Base-by-base conservation (phyloP, 2,329 filamentous ascomycete genomes). In the Camptophora hylomeconis region DNA sequence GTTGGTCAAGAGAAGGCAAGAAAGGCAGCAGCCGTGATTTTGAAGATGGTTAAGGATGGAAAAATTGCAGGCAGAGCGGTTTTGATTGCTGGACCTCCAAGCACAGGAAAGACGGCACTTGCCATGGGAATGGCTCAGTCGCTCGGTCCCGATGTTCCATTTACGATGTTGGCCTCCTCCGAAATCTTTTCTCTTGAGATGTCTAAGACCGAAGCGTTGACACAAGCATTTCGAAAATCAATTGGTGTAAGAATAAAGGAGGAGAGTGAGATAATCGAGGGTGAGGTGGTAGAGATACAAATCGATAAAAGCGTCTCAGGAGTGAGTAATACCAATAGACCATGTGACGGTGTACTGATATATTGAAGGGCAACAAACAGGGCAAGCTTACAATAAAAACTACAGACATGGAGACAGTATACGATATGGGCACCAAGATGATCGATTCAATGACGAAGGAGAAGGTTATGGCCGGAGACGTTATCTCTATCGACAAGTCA, bases 361-460 rank as follows among this genome's bases (percentile, higher is more conserved):
- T 11, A 19, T 6, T 28, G 14, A 26, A 71, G 67, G 82, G 80
- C 44, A 92, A 89, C 49, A 98, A 95, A 67, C 87, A 94, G 66
- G 89, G 89, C 49, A 98, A 98, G 60, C 75, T 98, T 41, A 98
- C 89, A 12, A 93, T 98, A 63, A 98, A 98, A 63, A 98, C 89
- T 7, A 95, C 87, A 34, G 89, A 98, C 56, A 98, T 98, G 89
- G 89, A 98, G 60, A 93, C 89, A 8, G 81, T 98, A 42, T 98
- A 95, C 61, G 89, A 98, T 50, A 94, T 98, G 86, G 89, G 89
- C 41, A 87, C 80, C 44, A 95, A 95, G 62, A 95, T 98, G 89
- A 98, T 98, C 44, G 89, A 98, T 52, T 84, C 84, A 41, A 94
- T 98, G 84, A 94, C 86, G 44, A 95, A 95, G 60, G 89, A 98